Base-by-base conservation (phyloP, 805 yeast species). In the Candida bentonensis region DNA sequence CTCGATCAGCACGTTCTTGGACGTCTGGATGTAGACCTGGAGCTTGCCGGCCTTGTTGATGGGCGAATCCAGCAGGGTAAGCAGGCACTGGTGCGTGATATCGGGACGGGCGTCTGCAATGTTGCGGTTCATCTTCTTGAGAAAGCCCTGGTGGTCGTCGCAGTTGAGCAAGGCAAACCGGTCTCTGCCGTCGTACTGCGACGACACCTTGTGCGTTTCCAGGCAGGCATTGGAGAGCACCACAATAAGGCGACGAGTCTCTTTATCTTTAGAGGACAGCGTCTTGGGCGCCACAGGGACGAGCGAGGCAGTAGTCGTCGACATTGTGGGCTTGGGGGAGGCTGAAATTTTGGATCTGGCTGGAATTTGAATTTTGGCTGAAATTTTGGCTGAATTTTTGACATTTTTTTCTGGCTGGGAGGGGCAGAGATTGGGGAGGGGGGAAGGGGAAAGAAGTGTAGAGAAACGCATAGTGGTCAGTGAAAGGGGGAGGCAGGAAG, bases 71-170 rank as follows among this genome's bases (percentile, higher is more conserved):
- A 92, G 70, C 51, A 92, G 70, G 2, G 98, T 89, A 63, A 92
- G 71, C 36, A 92, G 74, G 70, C 98, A 92, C 66, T 89, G 98
- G 61, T 92, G 98, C 39, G 98, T 92, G 57, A 92, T 92, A 63
- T 92, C 98, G n/a, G 98, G 98, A 63, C 98, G 78, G 4, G 96
- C 97, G 60, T 92, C 98, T 42, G 95, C 85, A 51, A 92, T 89
- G 59, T 92, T 97, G 60, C 97, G 77, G 44, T 94, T 95, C 94
- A 89, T 86, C 61, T 87, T 89, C 62, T 89, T 82, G 56, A 92
- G 69, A 43, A 89, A 69, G 15, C 96, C 96, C 67, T 92, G 98
- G 62, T 92, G 98, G 61, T 92, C 98, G 63, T 92, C 98, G 70
- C 98, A 92, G 68, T 92, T 92, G 57, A 92, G 71, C 48, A 92